Conservation (phyloP, 345 rosid genomes). For the Cardamine resedifolia region DNA sequence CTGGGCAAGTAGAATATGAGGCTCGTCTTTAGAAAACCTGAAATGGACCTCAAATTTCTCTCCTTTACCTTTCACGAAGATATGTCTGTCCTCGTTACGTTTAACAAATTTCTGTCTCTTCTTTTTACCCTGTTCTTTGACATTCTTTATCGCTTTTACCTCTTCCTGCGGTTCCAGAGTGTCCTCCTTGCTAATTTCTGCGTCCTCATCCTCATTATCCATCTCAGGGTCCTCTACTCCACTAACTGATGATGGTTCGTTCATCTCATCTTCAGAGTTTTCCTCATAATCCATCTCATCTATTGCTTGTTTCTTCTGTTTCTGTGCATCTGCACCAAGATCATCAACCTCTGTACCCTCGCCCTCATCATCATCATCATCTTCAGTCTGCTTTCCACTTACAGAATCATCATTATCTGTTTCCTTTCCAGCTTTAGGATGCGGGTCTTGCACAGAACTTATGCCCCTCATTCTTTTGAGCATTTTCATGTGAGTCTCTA, state of each 20-base stretch:
- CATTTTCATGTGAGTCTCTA: slow-evolving; percentile 66
- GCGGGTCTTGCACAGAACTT: slow-evolving; percentile 41
- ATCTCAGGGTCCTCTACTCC: slow-evolving; percentile 37
- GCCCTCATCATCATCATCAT: slow-evolving; percentile 51
- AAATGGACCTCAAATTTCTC: slow-evolving; percentile 71
- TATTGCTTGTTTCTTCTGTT: slow-evolving; percentile 48
- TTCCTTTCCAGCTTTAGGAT: slow-evolving; percentile 41
- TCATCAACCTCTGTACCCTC: slow-evolving; percentile 62
- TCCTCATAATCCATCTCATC: slow-evolving; percentile 90
- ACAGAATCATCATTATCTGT: slow-evolving; percentile 56
- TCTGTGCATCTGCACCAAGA: slow-evolving; percentile 82
- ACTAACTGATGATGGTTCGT: slow-evolving; percentile 35
- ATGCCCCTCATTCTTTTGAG: slow-evolving; percentile 75
- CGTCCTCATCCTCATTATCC: slow-evolving; percentile 40
- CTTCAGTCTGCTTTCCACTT: slow-evolving; percentile 30
- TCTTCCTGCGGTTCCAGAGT: slow-evolving; percentile 24
- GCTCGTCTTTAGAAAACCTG: slow-evolving; percentile 55
- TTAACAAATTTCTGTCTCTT: slow-evolving; percentile 31
- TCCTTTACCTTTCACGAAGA: slow-evolving; percentile 44
- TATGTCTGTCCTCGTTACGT: slow-evolving; percentile 49
- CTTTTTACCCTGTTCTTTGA: slow-evolving; percentile 36
- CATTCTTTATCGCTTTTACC: slow-evolving; percentile 33
- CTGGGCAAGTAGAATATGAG: slow-evolving; percentile 87
- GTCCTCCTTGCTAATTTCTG: slow-evolving; percentile 43
- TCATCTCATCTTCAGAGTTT: slow-evolving; percentile 50